A percentile compares a stretch with the other conserved stretches of the same genome.
Evolutionary conservation across 2,329 filamentous ascomycete genomes (phyloP).

Genomic region (Diaporthe longicolla): DNA sequence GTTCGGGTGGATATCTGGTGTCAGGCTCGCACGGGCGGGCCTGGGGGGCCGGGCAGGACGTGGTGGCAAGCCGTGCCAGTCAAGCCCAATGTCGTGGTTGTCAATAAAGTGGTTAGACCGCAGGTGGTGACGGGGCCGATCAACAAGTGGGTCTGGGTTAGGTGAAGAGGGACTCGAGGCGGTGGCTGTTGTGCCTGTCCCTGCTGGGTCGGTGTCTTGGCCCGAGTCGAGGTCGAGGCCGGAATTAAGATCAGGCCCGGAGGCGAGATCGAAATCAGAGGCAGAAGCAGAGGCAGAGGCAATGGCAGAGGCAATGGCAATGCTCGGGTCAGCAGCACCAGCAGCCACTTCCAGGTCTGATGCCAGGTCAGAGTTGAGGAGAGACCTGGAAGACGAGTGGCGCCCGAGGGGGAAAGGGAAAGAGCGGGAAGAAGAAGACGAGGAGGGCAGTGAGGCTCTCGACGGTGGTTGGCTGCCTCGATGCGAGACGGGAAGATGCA

Average conservation of each 20-base stretch:
- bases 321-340: not conserved
- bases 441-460: not conserved
- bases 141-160: constrained; percentile 31
- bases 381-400: too few relatives aligned
- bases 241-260: not conserved
- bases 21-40: constrained; percentile 35
- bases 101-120: constrained; percentile 23
- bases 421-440: not conserved
- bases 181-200: not conserved
- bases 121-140: constrained; percentile 23
- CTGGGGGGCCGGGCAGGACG: constrained; percentile 12
- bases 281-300: not conserved
- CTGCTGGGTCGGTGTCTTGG: constrained; percentile 12
- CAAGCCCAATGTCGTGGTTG: not conserved
- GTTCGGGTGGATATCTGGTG: constrained; percentile 38
- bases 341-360: constrained; percentile 15
- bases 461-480: not conserved
- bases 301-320: not conserved
- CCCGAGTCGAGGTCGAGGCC: constrained; percentile 30
- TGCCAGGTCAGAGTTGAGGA: constrained; percentile 18
- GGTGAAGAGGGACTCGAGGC: constrained; percentile 26
- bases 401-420: not conserved
- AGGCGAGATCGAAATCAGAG: not conserved
- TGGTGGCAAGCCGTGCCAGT: constrained; percentile 31
- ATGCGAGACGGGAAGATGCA: not conserved